phyloP scores from a whole-genome alignment of 306 rosid species.

The Pachyrhizus erosus region DNA sequence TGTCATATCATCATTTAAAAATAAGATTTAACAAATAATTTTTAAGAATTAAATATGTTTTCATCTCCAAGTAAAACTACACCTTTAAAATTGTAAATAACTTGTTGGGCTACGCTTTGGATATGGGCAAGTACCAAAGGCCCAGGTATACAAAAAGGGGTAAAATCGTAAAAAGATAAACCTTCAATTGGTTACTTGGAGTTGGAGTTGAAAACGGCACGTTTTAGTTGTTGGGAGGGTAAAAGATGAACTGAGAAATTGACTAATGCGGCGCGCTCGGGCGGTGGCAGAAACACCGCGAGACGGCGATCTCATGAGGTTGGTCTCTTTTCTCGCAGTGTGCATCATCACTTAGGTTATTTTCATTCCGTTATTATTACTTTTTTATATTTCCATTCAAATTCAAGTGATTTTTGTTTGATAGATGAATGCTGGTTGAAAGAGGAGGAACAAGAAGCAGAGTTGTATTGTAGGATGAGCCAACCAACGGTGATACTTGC shows the following conservation, averaged over 20 bases:
- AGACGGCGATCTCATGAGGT: slow-evolving; percentile 1
- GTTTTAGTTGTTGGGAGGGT: not conserved
- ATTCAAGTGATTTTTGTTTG: not conserved
- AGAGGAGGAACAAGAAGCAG: slow-evolving; percentile 11
- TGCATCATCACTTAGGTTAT: not conserved
- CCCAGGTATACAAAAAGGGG: not conserved
- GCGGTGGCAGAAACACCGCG: slow-evolving; percentile 13
- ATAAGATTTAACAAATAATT: too few relatives aligned
- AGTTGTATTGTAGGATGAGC: slow-evolving; percentile 58
- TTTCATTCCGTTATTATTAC: not conserved
- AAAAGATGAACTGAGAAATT: slow-evolving; percentile 1
- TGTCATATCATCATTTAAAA: too few relatives aligned
- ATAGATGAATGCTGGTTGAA: slow-evolving; percentile 43
- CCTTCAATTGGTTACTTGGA: not conserved
- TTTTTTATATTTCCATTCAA: not conserved
- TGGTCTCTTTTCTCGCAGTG: not conserved
- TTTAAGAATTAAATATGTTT: too few relatives aligned
- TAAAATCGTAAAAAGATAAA: not conserved
- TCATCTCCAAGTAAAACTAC: too few relatives aligned
- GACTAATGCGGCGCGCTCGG: slow-evolving; percentile 19
- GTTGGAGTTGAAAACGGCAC: slow-evolving; percentile 36
- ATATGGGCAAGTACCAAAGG: not conserved
- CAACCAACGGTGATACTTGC: slow-evolving; percentile 96
- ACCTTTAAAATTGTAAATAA: not conserved
- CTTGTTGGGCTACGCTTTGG: not conserved